Evolutionary conservation across 83 land plant genomes (phyloP).

Genomic region (Picea abies): DNA sequence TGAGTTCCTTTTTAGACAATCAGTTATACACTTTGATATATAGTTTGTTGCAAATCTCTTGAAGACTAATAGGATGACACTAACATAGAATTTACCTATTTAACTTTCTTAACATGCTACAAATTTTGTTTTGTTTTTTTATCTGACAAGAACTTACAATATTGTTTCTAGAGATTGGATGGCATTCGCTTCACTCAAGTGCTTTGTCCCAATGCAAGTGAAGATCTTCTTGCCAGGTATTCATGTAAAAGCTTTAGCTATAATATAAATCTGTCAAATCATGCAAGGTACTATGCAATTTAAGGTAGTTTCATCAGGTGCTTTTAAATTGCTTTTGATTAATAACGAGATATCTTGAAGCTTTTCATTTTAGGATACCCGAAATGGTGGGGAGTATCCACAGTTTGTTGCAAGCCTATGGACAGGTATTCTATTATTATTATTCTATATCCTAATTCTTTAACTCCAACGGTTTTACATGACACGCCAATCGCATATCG

Average conservation of each 20-base stretch:
- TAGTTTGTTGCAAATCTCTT: too few relatives aligned
- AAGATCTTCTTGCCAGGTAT: conserved; percentile 31
- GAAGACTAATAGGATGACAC: too few relatives aligned
- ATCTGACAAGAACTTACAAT: too few relatives aligned
- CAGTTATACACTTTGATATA: too few relatives aligned
- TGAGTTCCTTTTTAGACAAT: too few relatives aligned
- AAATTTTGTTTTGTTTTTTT: too few relatives aligned
- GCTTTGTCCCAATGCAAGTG: conserved; percentile 33
- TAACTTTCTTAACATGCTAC: too few relatives aligned
- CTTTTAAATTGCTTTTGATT: background rate
- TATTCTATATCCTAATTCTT: background rate
- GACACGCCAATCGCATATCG: background rate
- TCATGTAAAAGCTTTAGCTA: background rate
- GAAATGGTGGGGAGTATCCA: conserved; percentile 29
- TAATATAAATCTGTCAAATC: background rate
- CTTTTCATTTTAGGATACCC: conserved; percentile 27
- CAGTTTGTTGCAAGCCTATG: conserved; percentile 39
- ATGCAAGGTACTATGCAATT: background rate
- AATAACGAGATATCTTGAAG: background rate
- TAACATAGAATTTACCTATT: too few relatives aligned
- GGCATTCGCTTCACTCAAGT: conserved; percentile 50
- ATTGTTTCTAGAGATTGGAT: conserved; percentile 36
- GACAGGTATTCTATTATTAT: conserved; percentile 35
- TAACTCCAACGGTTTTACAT: background rate
- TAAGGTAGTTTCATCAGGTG: background rate